Evolutionary conservation across 2,329 filamentous ascomycete genomes (phyloP), one percentile per base, ranked within the genome.

Genomic region (Ascosphaera pollenicola): DNA sequence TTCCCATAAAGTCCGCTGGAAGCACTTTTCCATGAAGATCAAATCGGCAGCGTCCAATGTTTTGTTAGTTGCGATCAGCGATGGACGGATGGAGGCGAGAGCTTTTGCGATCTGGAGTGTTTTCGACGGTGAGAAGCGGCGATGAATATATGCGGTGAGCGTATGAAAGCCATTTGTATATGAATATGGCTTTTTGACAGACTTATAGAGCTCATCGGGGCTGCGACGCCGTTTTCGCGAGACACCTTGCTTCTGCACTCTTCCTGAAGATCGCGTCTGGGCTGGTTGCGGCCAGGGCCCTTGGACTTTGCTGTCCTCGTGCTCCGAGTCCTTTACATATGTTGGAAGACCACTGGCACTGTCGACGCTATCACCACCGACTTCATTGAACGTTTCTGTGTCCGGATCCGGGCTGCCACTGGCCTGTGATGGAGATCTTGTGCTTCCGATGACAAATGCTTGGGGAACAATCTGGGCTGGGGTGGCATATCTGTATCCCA

Each of bases 11-110:
- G 83, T 91, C 30, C 89, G 73, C 57, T 98, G 89, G 53, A 95
- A 83, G 51, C 81, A 91, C 59, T 92, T 92, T 56, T 98, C 89
- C 79, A 93, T 93, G 56, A 95, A 94, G 17, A 98, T 75, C 19
- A 95, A 65, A 56, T 98, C 89, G 50, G 89, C 78, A 15, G 76
- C 68, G 46, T 83, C 85, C 43, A 95, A 64, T n/a, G 82, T 84
- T 50, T 81, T 80, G 16, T 82, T 92, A 44, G 83, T 91, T 8
- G 84, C 77, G 45, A 95, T 87, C 53, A 98, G 89, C 0, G 84
- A 89, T 2, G 89, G 87, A 6, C 89, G 77, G 48, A 94, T 92
- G 35, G 79, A 83, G 5, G 82, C 78, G 39, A 98, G 68, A 0
- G 85, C 78, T 59, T 85, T 82, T 42, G 83, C 84, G 46, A 94